Evolutionary conservation across 495 filamentous ascomycete species (phyloP).

Genomic region (Cairneyella variabilis): DNA sequence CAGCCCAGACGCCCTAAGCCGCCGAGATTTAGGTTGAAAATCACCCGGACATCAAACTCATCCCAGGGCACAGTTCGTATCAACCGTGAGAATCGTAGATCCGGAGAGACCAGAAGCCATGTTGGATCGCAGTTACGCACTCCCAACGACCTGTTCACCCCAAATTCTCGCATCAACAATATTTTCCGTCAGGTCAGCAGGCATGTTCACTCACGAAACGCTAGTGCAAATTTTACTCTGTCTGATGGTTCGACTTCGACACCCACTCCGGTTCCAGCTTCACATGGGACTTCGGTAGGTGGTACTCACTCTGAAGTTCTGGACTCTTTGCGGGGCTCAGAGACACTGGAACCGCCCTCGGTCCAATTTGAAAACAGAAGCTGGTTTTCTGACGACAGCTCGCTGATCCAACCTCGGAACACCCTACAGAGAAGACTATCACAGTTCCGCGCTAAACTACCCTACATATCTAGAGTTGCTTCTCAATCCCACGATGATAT

Average conservation of each 20-base stretch:
- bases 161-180: slow-evolving; percentile 16
- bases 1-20: background rate
- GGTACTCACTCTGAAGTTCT: too few species aligned
- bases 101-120: background rate
- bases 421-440: slow-evolving; percentile 32
- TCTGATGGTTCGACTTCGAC: too few species aligned
- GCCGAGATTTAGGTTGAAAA: slow-evolving; percentile 34
- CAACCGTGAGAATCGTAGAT: slow-evolving; percentile 10
- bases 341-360: too few species aligned
- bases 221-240: slow-evolving; percentile 12
- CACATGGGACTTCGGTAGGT: too few species aligned
- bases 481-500: slow-evolving; percentile 24
- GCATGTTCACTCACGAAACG: slow-evolving; percentile 34
- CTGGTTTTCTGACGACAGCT: slow-evolving; percentile 42
- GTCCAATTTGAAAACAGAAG: too few species aligned
- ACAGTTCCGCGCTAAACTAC: slow-evolving; percentile 19
- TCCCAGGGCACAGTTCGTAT: slow-evolving; percentile 19
- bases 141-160: slow-evolving; percentile 25
- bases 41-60: slow-evolving; percentile 19
- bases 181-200: slow-evolving; percentile 25
- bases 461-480: slow-evolving; percentile 11
- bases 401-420: slow-evolving; percentile 16
- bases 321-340: too few species aligned
- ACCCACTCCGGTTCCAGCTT: too few species aligned
- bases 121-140: slow-evolving; percentile 10